Conservation (phyloP, 495 filamentous ascomycete species). For the Penicillium flavigenum region DNA sequence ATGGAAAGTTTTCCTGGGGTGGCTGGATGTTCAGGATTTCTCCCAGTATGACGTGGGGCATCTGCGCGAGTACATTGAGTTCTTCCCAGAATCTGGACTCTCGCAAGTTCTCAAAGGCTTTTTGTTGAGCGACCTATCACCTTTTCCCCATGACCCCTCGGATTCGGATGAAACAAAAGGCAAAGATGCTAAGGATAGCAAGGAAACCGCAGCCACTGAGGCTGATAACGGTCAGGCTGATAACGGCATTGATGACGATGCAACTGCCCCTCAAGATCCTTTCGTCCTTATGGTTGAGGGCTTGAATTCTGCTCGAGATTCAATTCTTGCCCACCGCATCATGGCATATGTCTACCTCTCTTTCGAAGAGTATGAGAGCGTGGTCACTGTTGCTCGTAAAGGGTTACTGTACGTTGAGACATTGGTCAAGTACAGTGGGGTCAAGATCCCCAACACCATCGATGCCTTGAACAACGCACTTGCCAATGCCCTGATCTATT, state of each 20-base stretch:
- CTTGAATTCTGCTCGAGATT: conserved; percentile 64
- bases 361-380: conserved; percentile 83
- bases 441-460: conserved; percentile 61
- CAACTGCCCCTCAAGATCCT: conserved; percentile 66
- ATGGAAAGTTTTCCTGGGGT: conserved; percentile 87
- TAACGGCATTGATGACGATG: conserved; percentile 25
- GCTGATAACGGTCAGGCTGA: not conserved
- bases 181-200: conserved; percentile 29
- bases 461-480: conserved; percentile 75
- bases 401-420: conserved; percentile 59
- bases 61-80: conserved; percentile 72
- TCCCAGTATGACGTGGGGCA: conserved; percentile 70
- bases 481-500: conserved; percentile 78
- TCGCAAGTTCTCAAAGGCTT: conserved; percentile 77
- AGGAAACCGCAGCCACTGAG: conserved; percentile 16
- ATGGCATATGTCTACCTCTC: conserved; percentile 82
- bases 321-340: conserved; percentile 78
- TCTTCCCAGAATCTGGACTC: conserved; percentile 83
- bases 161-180: conserved; percentile 32
- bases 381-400: conserved; percentile 73
- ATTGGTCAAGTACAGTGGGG: conserved; percentile 62
- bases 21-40: conserved; percentile 74
- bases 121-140: conserved; percentile 78
- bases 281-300: conserved; percentile 83
- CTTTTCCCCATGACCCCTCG: conserved; percentile 56